A percentile compares a stretch with the other conserved stretches of the same genome.
Evolutionary conservation across 495 filamentous ascomycete species (phyloP).

Genomic region (Geoglossum glabrum): DNA sequence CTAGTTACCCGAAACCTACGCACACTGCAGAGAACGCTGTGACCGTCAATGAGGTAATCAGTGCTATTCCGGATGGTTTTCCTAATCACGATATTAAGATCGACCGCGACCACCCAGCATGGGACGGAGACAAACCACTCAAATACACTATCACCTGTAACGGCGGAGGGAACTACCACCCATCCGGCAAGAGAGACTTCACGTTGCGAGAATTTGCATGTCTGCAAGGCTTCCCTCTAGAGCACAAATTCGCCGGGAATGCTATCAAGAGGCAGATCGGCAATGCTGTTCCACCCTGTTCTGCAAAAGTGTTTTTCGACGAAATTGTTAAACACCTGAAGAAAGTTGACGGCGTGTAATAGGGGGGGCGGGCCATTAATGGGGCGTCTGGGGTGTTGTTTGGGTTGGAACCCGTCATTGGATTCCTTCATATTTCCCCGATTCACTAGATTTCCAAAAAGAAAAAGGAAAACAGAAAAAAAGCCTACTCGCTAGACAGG

Average conservation of each 20-base stretch:
- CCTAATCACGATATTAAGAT: conserved; percentile 26
- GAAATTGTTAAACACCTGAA: conserved; percentile 37
- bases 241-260: conserved; percentile 33
- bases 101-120: conserved; percentile 8
- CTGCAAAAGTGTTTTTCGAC: conserved; percentile 38
- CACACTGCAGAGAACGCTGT: conserved; percentile 27
- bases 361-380: no score
- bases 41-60: conserved; percentile 29
- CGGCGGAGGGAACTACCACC: conserved; percentile 53
- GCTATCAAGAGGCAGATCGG: conserved; percentile 54
- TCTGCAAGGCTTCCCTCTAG: conserved; percentile 52
- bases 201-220: conserved; percentile 55
- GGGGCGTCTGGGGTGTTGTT: no score
- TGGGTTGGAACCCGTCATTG: no score
- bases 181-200: conserved; percentile 41
- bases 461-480: no score
- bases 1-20: conserved; percentile 45
- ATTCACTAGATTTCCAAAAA: no score
- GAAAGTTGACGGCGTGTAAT: conserved; percentile 24
- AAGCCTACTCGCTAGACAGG: no score
- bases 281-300: conserved; percentile 59
- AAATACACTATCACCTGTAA: conserved; percentile 44
- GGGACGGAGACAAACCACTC: conserved; percentile 27
- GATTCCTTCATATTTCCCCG: no score
- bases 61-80: conserved; percentile 20